Percentiles rank a stretch among this genome's conserved stretches.
phyloP scores from a whole-genome alignment of 345 rosid genomes.

The Eucalyptus pumila region DNA sequence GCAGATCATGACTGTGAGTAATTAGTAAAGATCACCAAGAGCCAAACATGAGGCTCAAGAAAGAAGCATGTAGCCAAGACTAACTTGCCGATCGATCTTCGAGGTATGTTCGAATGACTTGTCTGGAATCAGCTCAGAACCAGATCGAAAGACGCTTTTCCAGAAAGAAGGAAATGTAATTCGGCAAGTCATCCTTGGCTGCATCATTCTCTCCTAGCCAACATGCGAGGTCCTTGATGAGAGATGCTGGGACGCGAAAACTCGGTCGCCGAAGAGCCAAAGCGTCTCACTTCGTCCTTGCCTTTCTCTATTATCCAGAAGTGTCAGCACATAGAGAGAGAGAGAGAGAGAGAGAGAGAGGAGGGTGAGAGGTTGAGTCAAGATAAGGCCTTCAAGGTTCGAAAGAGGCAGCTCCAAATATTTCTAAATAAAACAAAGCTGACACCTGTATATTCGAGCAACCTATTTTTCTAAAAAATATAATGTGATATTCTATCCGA shows the following conservation, averaged over 20 bases:
- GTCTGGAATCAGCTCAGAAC: background rate
- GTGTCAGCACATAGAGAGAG: background rate
- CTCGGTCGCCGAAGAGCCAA: background rate
- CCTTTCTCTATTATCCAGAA: background rate
- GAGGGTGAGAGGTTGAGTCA: background rate
- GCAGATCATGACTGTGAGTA: background rate
- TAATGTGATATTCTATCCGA: background rate
- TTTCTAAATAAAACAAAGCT: background rate
- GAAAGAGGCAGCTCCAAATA: background rate
- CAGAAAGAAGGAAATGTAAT: background rate
- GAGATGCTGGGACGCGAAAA: background rate
- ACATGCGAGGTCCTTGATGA: background rate
- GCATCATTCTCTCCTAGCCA: constrained; percentile 4
- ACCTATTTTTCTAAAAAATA: background rate
- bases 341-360: background rate
- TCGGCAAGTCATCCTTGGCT: constrained; percentile 69
- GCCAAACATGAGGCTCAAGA: constrained; percentile 22
- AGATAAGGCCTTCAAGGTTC: background rate
- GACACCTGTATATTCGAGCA: background rate
- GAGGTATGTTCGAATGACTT: background rate
- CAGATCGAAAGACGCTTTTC: background rate
- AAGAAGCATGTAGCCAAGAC: constrained; percentile 34
- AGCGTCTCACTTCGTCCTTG: background rate
- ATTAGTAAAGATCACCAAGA: background rate
- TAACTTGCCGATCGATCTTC: constrained; percentile 19